A percentile compares a stretch with the other conserved stretches of the same genome.
phyloP scores from a whole-genome alignment of 2,329 filamentous ascomycete genomes.

The Calonectria crousiana region DNA sequence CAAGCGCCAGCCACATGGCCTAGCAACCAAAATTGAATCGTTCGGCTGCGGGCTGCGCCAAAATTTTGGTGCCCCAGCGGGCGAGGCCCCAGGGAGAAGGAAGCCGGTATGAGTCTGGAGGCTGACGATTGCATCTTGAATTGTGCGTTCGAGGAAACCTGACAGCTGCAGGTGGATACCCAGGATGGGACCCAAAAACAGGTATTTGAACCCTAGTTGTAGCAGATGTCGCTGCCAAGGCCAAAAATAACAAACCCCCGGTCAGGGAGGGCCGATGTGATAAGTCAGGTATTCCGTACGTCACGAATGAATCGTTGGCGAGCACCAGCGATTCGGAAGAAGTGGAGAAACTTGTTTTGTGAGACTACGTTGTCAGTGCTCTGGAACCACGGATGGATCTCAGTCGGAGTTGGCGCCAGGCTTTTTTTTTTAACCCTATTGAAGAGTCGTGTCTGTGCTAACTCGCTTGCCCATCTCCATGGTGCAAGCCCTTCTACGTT shows the following conservation, averaged over 20 bases:
- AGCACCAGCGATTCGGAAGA: neutral
- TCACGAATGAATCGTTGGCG: constrained; percentile 4
- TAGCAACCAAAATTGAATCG: constrained; percentile 38
- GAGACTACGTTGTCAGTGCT: constrained; percentile 7
- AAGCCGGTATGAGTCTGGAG: neutral
- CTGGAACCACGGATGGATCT: constrained; percentile 4
- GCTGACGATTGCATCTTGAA: neutral
- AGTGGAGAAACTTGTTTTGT: constrained; percentile 5
- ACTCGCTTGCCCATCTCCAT: neutral
- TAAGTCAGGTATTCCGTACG: constrained; percentile 6
- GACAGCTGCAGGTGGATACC: constrained; percentile 6
- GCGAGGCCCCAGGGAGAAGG: neutral
- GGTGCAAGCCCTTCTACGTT: neutral
- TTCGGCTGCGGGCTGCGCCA: neutral
- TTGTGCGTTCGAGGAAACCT: constrained; percentile 8
- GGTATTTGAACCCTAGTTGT: constrained; percentile 7
- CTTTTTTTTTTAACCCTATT: neutral
- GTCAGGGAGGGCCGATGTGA: constrained; percentile 1
- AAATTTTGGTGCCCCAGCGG: neutral
- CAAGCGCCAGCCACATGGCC: constrained; percentile 34
- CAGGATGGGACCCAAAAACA: neutral
- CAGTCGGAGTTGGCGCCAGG: neutral
- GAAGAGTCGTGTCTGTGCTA: constrained; percentile 3
- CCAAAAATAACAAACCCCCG: constrained; percentile 8
- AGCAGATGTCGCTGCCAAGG: neutral